Base-by-base conservation (phyloP, 352 stramenopile genomes). In the Pythium phragmiticola region DNA sequence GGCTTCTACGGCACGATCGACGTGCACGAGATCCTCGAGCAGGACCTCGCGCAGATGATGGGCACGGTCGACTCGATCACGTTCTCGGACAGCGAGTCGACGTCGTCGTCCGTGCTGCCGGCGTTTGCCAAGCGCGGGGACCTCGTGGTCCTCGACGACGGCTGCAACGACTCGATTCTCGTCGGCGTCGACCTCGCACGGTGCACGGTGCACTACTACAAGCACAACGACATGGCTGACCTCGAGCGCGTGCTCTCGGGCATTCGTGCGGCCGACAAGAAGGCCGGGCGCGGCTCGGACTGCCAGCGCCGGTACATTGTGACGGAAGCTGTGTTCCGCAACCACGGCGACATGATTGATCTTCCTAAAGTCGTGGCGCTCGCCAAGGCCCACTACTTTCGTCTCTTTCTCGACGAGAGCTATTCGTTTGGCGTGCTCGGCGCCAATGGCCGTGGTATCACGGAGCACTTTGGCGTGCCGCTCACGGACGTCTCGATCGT, bases 1-100 rank as follows among this genome's bases (percentile, higher is more conserved):
- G 97, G 97, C 14, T 99, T 99, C 71, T 99, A 99, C 75, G 97
- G 97, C 30, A 99, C 97, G 19, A 99, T 99, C 54, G 84, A 94
- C 74, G 87, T 79, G 49, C 86, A 93, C 59, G 83, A 92, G 72
- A 84, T 84, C 33, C 69, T 99, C 9, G 97, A 99, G 81, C 84
- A 96, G 46, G 77, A 87, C 46, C 88, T 99, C 45, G 78, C 95
- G 2, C 62, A 87, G 30, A 98, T 98, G 77, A 94, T 97, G 58
- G 82, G 87, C 41, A 98, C 92, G 16, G 84, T 98, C 28, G 88
- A 96, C 57, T 92, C 94, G 48, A 99, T 99, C 78, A 95, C 95
- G 33, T 99, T 99, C 77, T 98, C 91, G 21, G 97, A 99, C 76
- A 96, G 92, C 43, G 95, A 98, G 42, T 92, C 92, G n/a, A 96